Evolutionary conservation across 108 stramenopile species (phyloP).

Genomic region (Pseudonitzschia pungens): DNA sequence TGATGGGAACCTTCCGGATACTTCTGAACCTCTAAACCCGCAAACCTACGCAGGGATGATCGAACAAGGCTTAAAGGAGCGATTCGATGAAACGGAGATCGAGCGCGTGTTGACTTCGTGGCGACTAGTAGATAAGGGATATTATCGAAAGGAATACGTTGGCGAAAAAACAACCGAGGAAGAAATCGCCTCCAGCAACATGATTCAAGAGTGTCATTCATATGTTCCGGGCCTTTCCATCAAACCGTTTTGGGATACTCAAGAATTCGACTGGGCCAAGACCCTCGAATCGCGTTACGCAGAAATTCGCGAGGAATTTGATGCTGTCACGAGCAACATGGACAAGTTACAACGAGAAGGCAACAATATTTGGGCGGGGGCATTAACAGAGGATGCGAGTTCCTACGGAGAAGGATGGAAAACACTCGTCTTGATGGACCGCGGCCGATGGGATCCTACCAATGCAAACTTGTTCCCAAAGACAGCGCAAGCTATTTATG

Average conservation of each 20-base stretch:
- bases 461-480: constrained; percentile 83
- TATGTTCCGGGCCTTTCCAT: constrained; percentile 75
- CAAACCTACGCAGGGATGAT: constrained; percentile 74
- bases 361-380: constrained; percentile 87
- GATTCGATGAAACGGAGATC: constrained; percentile 49
- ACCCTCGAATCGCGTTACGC: constrained; percentile 53
- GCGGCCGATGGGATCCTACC: constrained; percentile 87
- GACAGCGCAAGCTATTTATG: constrained; percentile 64
- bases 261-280: constrained; percentile 60
- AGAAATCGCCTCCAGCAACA: constrained; percentile 29
- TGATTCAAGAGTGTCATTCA: constrained; percentile 76
- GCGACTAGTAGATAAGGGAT: constrained; percentile 66
- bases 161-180: constrained; percentile 38
- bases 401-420: constrained; percentile 87
- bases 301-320: constrained; percentile 79
- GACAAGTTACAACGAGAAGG: constrained; percentile 55
- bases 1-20: constrained; percentile 26
- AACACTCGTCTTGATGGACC: constrained; percentile 86
- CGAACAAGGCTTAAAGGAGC: constrained; percentile 56
- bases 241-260: constrained; percentile 64
- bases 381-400: constrained; percentile 74
- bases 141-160: constrained; percentile 74
- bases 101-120: constrained; percentile 69
- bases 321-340: constrained; percentile 47
- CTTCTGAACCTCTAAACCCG: constrained; percentile 45